Evolutionary conservation across 2,329 filamentous ascomycete species (phyloP), one percentile per base, ranked within the genome.

Genomic region (Stemphylium lycopersici): DNA sequence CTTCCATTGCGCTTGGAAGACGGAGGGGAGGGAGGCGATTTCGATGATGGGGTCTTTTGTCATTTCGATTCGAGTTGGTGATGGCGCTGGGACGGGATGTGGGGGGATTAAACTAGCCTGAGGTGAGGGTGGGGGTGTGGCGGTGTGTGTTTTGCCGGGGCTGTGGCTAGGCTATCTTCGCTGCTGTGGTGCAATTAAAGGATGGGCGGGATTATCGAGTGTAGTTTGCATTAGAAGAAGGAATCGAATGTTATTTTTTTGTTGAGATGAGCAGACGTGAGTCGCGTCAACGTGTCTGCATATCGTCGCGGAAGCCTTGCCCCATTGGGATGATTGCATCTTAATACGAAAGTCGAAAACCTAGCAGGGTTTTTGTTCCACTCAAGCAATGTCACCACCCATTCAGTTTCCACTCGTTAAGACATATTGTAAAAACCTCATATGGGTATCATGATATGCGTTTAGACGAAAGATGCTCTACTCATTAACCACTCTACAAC

Each of bases 1-100:
- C 33, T 57, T 63, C 70, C 70, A 74, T 34, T 51, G 61, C 8
- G 59, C 44, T 52, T 71, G 71, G 56, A 73, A 74, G 34, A 62
- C 55, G 11, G 63, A 53, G 3, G 71, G 71, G 18, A 67, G 65
- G 6, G 70, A 73, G 26, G 62, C 58, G 38, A 51, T 22, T 59
- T 72, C 70, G 18, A 63, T 31, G 11, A 33, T 16, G 49, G 40
- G 31, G n/a, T 48, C 31, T 45, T 38, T 34, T 32, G 65, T 39
- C 61, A 66, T 64, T 11, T 38, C 45, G 26, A n/a, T 44, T n/a
- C 41, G 11, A 12, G 36, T 12, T 22, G 18, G 37, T 20, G 29
- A 26, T n/a, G 6, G 15, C 20, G 8, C 4, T 15, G 6, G 32
- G 20, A 20, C 10, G 12, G 12, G 7, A n/a, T 32, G 24, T 10